Conservation (phyloP, 768 basidiomycete genomes). For the Symmetrospora coprosmae region DNA sequence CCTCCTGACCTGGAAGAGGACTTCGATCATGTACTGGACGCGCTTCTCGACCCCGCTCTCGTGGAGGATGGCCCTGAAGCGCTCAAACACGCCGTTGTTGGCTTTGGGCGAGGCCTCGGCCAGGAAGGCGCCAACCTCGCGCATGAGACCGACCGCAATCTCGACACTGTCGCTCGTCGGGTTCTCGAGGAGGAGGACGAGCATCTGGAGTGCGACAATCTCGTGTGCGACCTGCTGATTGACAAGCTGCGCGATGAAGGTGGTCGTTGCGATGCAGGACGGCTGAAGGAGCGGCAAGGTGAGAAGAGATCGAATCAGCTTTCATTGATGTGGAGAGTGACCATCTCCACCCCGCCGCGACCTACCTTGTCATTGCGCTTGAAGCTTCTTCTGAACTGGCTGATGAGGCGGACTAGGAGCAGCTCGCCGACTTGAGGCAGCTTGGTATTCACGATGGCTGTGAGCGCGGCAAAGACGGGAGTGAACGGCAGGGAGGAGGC, state of each 20-base stretch:
- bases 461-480: constrained; percentile 85
- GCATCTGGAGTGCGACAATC: constrained; percentile 83
- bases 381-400: constrained; percentile 85
- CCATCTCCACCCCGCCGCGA: neutral
- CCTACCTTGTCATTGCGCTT: constrained; percentile 91
- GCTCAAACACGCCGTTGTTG: constrained; percentile 85
- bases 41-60: constrained; percentile 89
- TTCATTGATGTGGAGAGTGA: neutral
- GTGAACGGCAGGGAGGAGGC: constrained; percentile 93
- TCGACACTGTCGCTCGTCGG: constrained; percentile 97
- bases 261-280: constrained; percentile 82
- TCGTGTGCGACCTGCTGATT: constrained; percentile 90
- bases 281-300: constrained; percentile 53
- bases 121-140: constrained; percentile 91
- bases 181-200: constrained; percentile 83
- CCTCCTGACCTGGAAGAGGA: constrained; percentile 95
- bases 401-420: constrained; percentile 70
- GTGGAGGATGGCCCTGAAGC: constrained; percentile 90
- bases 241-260: constrained; percentile 70
- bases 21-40: constrained; percentile 99
- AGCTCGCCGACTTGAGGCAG: constrained; percentile 91
- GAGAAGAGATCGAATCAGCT: neutral
- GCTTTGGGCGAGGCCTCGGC: constrained; percentile 86
- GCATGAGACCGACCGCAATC: constrained; percentile 92
- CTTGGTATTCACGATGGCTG: constrained; percentile 92